Evolutionary conservation across 179 eudicot genomes (phyloP), one percentile per base, ranked within the genome.

Genomic region (Beta macrorhiza): DNA sequence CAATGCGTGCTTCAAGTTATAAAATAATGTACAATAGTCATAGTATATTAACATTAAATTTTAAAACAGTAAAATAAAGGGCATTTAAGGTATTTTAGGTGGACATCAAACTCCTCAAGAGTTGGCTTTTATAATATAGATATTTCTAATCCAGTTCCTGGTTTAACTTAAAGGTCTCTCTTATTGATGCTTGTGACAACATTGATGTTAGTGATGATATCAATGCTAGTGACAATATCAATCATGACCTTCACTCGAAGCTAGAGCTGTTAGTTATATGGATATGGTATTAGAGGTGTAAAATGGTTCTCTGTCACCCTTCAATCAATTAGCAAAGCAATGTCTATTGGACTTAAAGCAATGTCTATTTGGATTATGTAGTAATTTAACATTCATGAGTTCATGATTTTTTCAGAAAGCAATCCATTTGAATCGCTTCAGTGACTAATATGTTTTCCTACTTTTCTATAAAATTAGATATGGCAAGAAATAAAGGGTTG

Each of bases 401-500:
- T 22, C 6, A 65, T 44, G 13, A 6, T 47, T 45, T 74, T 62
- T 44, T 22, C 67, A 22, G 22, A 45, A 25, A 45, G 19, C 7
- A 5, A 51, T 29, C n/a, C 55, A 32, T 49, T 19, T 45, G 20
- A 29, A 62, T 9, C 44, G 76, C 16, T 76, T 45, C 45, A 53
- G 22, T 44, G 1, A 62, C 83, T 78, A 49, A n/a, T 58, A 45
- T 53, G 29, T 47, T 15, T n/a, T 61, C 16, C 37, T 61, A 47
- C 55, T 76, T 64, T 70, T 71, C 19, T 76, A 47, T 25, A 8
- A 19, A 25, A 74, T 81, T 88, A 93, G 97, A 90, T 87, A 91
- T 93, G 95, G 93, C 89, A 32, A 90, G 90, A 79, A 93, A 89
- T 78, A 91, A 93, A 84, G 95, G 92, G 56, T 71, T 91, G 78